Evolutionary conservation across 139 green algal genomes (phyloP), one percentile per base, ranked within the genome.

Genomic region (Picochlorum sp.): DNA sequence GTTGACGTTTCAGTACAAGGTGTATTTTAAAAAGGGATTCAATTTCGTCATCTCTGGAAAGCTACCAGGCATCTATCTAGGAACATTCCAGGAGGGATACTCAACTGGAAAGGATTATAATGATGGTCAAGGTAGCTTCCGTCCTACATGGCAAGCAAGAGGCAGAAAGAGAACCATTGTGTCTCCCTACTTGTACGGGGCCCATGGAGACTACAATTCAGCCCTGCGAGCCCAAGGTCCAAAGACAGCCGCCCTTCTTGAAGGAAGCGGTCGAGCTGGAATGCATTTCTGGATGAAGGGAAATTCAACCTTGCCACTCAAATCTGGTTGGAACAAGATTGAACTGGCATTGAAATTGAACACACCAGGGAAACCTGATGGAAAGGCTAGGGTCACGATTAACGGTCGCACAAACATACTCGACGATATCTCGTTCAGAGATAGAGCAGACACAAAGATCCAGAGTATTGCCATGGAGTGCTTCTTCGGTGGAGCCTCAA

Each of bases 351-450:
- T 70, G 14, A 34, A 30, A n/a, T 21, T 70, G 23, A 70, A 70
- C 28, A 60, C 51, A 49, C 23, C 52, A n/a, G 26, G 26, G 9
- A 15, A 21, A 20, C 4, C 51, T 34, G 52, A 70, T 51, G 64
- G 64, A 3, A 51, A 61, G 28, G 18, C 64, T 31, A 54, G 60
- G 37, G 23, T 70, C 18, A 64, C 5, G 13, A 18, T 52, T n/a
- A 65, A 70, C 28, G 64, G n/a, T n/a, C 30, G 30, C 2, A 62
- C 56, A 62, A 62, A 62, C 15, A 54, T 14, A 16, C 56, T 62
- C 6, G 56, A 62, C n/a, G 56, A 62, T 45, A 14, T 62, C 6
- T 54, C 31, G 6, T 62, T 54, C 56, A 56, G 56, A 62, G 31
- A 62, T 20, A 54, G 30, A 45, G 8, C 16, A 28, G 56, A 45